Evolutionary conservation across 768 basidiomycete species (phyloP).

Genomic region (Imleria badia): DNA sequence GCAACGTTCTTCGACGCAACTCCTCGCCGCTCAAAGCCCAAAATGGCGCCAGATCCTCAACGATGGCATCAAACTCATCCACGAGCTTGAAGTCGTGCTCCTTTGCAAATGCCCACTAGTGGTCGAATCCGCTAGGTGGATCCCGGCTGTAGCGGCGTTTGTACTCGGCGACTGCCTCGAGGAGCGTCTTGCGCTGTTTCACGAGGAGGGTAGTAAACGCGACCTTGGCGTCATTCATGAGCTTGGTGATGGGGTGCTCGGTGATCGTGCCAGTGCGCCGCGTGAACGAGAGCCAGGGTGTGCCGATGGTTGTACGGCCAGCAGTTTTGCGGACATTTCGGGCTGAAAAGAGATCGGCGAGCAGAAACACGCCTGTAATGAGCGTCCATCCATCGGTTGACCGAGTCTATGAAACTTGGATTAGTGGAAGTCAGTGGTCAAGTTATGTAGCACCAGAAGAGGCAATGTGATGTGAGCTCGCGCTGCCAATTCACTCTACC

Average conservation of each 20-base stretch:
- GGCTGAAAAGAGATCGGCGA: too few relatives aligned
- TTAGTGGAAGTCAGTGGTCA: not conserved
- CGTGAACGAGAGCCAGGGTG: conserved; percentile 22
- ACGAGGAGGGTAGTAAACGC: conserved; percentile 64
- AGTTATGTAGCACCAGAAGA: conserved; percentile 16
- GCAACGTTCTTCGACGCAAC: conserved; percentile 58
- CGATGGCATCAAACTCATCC: conserved; percentile 85
- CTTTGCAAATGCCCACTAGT: conserved; percentile 83
- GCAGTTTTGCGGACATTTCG: conserved; percentile 10
- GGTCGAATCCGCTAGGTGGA: conserved; percentile 90
- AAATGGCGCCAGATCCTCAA: conserved; percentile 81
- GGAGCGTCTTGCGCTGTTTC: conserved; percentile 77
- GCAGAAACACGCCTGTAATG: conserved; percentile 39
- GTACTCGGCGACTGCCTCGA: conserved; percentile 82
- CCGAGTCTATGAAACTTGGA: conserved; percentile 13
- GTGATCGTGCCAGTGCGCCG: not conserved
- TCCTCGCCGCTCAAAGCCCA: conserved; percentile 74
- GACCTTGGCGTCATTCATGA: conserved; percentile 83
- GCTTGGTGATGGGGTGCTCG: conserved; percentile 78
- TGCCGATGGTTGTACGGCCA: not conserved
- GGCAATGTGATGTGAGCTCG: conserved; percentile 21
- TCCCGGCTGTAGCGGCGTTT: conserved; percentile 68
- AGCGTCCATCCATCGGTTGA: conserved; percentile 38
- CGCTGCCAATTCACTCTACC: conserved; percentile 13
- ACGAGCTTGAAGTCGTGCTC: conserved; percentile 72